A percentile compares a stretch with the other conserved stretches of the same genome.
These are phyloP conservation scores for Candida chilensis DNA, from an alignment of 805 yeast species.

Conservation along the genomic window DNA sequence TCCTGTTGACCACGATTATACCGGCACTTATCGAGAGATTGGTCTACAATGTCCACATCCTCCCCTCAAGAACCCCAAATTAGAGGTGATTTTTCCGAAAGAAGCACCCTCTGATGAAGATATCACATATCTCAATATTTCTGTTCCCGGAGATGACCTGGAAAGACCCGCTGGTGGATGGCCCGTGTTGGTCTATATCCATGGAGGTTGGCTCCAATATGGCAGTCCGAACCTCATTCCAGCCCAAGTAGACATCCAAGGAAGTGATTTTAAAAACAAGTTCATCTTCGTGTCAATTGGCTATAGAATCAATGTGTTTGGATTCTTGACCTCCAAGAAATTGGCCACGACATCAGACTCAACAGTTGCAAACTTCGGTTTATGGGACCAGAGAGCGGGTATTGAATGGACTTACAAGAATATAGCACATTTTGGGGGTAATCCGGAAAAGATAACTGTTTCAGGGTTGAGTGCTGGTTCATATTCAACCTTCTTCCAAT, in stretches of 20 bases:
- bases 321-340: conserved; percentile 26
- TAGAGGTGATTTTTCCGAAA: conserved; percentile 2
- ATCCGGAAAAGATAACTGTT: conserved; percentile 27
- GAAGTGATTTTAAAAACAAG: conserved; percentile 15
- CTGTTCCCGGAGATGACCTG: conserved; percentile 21
- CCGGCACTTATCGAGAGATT: conserved; percentile 24
- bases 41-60: conserved; percentile 28
- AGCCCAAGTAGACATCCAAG: conserved; percentile 13
- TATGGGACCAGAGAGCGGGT: conserved; percentile 38
- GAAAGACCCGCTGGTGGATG: conserved; percentile 24
- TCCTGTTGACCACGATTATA: conserved; percentile 21
- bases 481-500: conserved; percentile 27
- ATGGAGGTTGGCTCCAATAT: conserved; percentile 34
- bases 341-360: conserved; percentile 7
- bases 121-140: conserved; percentile 22
- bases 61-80: conserved; percentile 13
- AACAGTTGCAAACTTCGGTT: conserved; percentile 25
- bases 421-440: conserved; percentile 37
- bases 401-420: conserved; percentile 34
- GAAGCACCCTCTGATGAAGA: conserved; percentile 17
- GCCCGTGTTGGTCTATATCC: conserved; percentile 30
- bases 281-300: conserved; percentile 25
- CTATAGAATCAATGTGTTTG: conserved; percentile 29
- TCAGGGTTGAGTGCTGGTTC: conserved; percentile 42
- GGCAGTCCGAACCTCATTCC: conserved; percentile 14